Evolutionary conservation across 805 yeast genomes (phyloP).

Genomic region (Ogataea allantospora): DNA sequence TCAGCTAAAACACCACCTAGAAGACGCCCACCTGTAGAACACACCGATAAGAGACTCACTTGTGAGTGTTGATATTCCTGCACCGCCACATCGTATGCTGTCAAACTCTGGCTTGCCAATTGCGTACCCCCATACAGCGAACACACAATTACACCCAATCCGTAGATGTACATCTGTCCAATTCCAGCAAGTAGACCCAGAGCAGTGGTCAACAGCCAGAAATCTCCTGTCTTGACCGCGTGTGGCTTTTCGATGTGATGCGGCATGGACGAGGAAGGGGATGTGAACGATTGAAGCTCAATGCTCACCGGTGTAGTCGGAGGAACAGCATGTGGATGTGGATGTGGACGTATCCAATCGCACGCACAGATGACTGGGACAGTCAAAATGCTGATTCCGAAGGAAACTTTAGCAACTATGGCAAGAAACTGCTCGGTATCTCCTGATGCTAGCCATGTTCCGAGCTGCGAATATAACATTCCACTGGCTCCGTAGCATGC

Average conservation of each 20-base stretch:
- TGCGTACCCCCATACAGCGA: conserved; percentile 38
- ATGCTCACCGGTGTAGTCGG: conserved; percentile 7
- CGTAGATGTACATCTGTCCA: conserved; percentile 74
- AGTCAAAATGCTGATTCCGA: conserved; percentile 42
- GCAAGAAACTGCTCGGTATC: conserved; percentile 55
- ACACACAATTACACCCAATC: conserved; percentile 67
- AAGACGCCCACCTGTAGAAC: conserved; percentile 67
- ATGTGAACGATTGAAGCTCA: conserved; percentile 5
- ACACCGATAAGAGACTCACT: conserved; percentile 67
- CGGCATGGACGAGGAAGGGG: conserved; percentile 8
- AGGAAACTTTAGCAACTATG: conserved; percentile 42
- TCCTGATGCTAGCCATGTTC: conserved; percentile 52
- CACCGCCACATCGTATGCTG: conserved; percentile 26
- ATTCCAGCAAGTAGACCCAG: conserved; percentile 60
- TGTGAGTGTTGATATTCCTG: conserved; percentile 65
- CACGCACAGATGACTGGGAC: conserved; percentile 45
- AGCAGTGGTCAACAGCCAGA: conserved; percentile 50
- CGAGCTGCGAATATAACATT: conserved; percentile 57
- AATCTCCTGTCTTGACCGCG: conserved; percentile 27
- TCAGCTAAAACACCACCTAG: conserved; percentile 66
- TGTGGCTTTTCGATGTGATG: conserved; percentile 4
- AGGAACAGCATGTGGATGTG: conserved; percentile 22
- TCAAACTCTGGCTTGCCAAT: conserved; percentile 12
- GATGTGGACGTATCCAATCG: conserved; percentile 35
- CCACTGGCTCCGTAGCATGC: conserved; percentile 77